phyloP scores from a whole-genome alignment of 2,329 filamentous ascomycete genomes.

The Penicillium capsulatum region DNA sequence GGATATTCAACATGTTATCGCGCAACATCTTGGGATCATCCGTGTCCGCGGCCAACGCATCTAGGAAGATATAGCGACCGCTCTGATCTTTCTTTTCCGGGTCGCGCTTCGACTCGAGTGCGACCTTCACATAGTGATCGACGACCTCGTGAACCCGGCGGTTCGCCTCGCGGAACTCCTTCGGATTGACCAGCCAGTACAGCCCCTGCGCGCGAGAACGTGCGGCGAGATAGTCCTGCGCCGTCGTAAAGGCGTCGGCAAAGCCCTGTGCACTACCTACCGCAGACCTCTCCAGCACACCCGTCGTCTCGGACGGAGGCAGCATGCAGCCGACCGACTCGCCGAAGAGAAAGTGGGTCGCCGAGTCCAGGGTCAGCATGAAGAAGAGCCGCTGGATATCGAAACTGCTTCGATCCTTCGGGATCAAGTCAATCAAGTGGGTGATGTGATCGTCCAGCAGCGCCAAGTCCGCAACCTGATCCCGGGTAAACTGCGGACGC shows the following conservation, averaged over 20 bases:
- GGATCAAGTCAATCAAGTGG: slow-evolving; percentile 61
- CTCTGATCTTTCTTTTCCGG: slow-evolving; percentile 29
- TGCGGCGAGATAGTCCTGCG: slow-evolving; percentile 30
- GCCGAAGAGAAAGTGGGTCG: slow-evolving; percentile 82
- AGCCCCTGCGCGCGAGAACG: slow-evolving; percentile 30
- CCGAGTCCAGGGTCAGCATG: slow-evolving; percentile 74
- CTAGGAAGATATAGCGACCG: slow-evolving; percentile 49
- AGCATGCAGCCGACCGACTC: slow-evolving; percentile 60
- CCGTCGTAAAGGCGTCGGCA: slow-evolving; percentile 35
- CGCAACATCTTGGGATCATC: slow-evolving; percentile 46
- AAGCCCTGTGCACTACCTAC: slow-evolving; percentile 33
- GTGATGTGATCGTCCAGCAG: slow-evolving; percentile 76
- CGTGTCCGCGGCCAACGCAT: slow-evolving; percentile 46
- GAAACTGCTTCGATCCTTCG: slow-evolving; percentile 49
- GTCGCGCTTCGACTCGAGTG: slow-evolving; percentile 35
- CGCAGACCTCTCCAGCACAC: slow-evolving; percentile 47
- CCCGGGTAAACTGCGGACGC: slow-evolving; percentile 78
- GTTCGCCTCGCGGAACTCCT: slow-evolving; percentile 39
- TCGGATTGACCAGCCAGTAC: slow-evolving; percentile 40
- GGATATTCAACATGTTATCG: slow-evolving; percentile 49
- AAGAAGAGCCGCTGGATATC: slow-evolving; percentile 76
- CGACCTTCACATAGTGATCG: slow-evolving; percentile 47
- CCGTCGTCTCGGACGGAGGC: slow-evolving; percentile 37
- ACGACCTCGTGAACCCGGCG: slow-evolving; percentile 47
- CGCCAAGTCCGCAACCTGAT: slow-evolving; percentile 66